Evolutionary conservation across 495 filamentous ascomycete species (phyloP).

Genomic region (Neurospora sp.): DNA sequence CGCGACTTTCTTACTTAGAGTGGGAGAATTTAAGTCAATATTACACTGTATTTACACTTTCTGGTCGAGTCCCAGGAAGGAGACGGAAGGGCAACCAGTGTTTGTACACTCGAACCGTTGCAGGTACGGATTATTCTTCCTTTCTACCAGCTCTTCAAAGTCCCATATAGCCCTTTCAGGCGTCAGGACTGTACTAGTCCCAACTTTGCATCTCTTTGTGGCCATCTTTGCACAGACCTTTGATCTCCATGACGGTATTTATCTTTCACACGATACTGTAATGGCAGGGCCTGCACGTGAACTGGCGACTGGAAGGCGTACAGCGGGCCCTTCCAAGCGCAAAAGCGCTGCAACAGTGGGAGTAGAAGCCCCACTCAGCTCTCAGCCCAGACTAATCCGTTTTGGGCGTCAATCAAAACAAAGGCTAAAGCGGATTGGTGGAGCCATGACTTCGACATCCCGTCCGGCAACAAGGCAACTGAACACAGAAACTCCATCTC

Average conservation of each 20-base stretch:
- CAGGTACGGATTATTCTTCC: too few species aligned
- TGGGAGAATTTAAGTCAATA: too few species aligned
- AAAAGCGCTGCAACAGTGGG: background rate
- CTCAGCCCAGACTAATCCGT: conserved; percentile 14
- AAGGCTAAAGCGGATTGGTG: conserved; percentile 10
- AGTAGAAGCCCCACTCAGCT: conserved; percentile 6
- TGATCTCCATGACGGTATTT: background rate
- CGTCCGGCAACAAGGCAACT: background rate
- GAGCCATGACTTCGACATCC: background rate
- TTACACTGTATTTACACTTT: background rate
- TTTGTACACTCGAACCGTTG: background rate
- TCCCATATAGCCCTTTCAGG: too few species aligned
- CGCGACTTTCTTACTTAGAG: background rate
- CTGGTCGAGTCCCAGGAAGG: background rate
- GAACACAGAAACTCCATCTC: conserved; percentile 1
- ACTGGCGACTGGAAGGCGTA: conserved; percentile 11
- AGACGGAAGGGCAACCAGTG: background rate
- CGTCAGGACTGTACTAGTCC: too few species aligned
- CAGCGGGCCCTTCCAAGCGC: background rate
- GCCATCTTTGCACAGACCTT: background rate
- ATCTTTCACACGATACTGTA: background rate
- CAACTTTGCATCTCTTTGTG: background rate
- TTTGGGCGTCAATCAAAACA: conserved; percentile 26
- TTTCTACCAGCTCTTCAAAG: too few species aligned
- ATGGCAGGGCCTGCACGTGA: conserved; percentile 16